Evolutionary conservation across 1,284 basidiomycete genomes (phyloP), one percentile per base, ranked within the genome.

Genomic region (Irpex sp.): DNA sequence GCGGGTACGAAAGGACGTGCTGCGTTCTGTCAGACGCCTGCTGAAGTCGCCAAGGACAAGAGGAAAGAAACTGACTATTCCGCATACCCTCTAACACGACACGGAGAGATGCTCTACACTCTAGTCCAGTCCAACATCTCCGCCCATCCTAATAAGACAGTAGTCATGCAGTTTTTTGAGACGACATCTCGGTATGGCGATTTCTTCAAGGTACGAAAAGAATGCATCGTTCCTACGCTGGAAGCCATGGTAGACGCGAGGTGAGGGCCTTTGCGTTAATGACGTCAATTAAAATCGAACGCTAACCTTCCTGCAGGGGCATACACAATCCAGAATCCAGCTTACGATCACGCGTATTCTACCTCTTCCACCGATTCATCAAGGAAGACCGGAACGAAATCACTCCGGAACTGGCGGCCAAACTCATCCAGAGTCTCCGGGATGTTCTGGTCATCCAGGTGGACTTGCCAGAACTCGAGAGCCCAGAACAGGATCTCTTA

Each of bases 81-180:
- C 5, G 86, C 88, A 65, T 95, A 90, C 72, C 93, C 96, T 13
- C 81, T 98, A 37, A 98, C 96, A 2, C 82, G 87, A 2, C 92
- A 96, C 62, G 97, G 98, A 43, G 92, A 97, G 74, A 88, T 98
- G 80, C 79, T 99, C 57, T 84, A 91, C 66, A 86, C 90, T 5
- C 86, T 97, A 59, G 87, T 97, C 51, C 85, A 91, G 67, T 95
- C 93, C 33, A 88, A 90, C 19, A 88, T 99, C 55, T 89, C 90
- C 2, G 81, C 83, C 0, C 96, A 92, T 77, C 93, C 94, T 1
- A 91, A 98, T 75, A 89, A 90, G 31, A 84, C 90, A 7, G 97
- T 98, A n/a, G 83, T 88, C 11, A 83, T 98, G 75, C 94, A 97
- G 72, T 97, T 92, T 77, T 98, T 98, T 68, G 97, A 99, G 77